Conservation (phyloP, 2,329 filamentous ascomycete species). For the Aspergillus quadrilineatus region DNA sequence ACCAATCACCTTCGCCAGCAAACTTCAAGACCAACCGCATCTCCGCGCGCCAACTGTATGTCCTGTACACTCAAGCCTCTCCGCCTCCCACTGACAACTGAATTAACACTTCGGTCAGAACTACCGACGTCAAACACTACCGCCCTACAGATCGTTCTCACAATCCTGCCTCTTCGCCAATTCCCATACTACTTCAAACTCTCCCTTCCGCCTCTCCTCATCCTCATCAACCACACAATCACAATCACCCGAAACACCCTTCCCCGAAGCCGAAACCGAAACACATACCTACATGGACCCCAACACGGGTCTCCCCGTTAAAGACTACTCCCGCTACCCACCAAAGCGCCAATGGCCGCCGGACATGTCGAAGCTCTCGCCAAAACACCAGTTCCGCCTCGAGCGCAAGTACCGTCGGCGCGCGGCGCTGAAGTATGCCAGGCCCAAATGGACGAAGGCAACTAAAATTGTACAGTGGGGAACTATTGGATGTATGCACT, state of each 20-base stretch:
- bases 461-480: constrained; percentile 59
- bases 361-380: constrained; percentile 60
- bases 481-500: constrained; percentile 50
- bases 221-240: not conserved
- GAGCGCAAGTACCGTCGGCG: constrained; percentile 65
- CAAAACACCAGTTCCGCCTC: constrained; percentile 67
- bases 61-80: not conserved
- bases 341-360: constrained; percentile 65
- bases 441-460: constrained; percentile 59
- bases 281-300: not conserved
- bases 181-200: not conserved
- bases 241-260: not conserved
- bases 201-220: constrained; percentile 20
- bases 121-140: not conserved
- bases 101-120: not conserved
- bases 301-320: not conserved
- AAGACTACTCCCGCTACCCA: constrained; percentile 56
- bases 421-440: constrained; percentile 59
- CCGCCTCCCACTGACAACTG: not conserved
- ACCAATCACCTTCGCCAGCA: constrained; percentile 1
- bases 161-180: not conserved
- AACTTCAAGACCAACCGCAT: not conserved
- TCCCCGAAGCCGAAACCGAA: not conserved
- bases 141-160: constrained; percentile 7
- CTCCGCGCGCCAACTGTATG: constrained; percentile 1